Conservation (phyloP, 257 asterid genomes). For the Fraxinus pennsylvanica region DNA sequence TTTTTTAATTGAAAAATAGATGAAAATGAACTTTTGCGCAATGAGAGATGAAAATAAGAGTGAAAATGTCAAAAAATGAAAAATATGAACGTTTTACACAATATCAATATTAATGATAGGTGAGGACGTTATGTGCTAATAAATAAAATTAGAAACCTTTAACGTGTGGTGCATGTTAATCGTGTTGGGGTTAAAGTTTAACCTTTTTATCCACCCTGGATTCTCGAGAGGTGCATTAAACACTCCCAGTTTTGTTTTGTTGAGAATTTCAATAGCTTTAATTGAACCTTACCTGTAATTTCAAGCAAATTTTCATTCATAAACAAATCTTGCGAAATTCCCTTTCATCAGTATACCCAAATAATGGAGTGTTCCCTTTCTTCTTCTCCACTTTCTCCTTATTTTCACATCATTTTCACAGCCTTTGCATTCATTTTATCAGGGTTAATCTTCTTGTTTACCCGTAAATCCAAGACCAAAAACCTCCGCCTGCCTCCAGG, state of each 20-base stretch:
- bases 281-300: slow-evolving; percentile 44
- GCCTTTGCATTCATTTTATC: slow-evolving; percentile 52
- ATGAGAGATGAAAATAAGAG: too few relatives aligned
- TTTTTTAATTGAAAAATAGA: too few relatives aligned
- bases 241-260: slow-evolving; percentile 13
- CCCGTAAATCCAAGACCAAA: slow-evolving; percentile 45
- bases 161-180: too few relatives aligned
- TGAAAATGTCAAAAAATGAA: too few relatives aligned
- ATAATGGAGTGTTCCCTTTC: slow-evolving; percentile 45
- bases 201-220: background rate
- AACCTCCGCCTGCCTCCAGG: slow-evolving; percentile 79
- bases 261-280: slow-evolving; percentile 28
- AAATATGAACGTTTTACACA: too few relatives aligned
- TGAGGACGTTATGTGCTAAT: too few relatives aligned
- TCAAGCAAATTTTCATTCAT: slow-evolving; percentile 36
- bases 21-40: too few relatives aligned
- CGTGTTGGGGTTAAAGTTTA: too few relatives aligned
- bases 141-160: too few relatives aligned
- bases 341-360: background rate
- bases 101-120: too few relatives aligned
- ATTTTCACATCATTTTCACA: slow-evolving; percentile 62
- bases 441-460: slow-evolving; percentile 41
- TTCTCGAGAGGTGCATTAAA: slow-evolving; percentile 3
- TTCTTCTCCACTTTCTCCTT: slow-evolving; percentile 48
- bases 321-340: slow-evolving; percentile 16